A percentile compares a stretch with the other conserved stretches of the same genome.
Evolutionary conservation across 176 grass and related monocot species (phyloP).

Genomic region (Avena sativa): DNA sequence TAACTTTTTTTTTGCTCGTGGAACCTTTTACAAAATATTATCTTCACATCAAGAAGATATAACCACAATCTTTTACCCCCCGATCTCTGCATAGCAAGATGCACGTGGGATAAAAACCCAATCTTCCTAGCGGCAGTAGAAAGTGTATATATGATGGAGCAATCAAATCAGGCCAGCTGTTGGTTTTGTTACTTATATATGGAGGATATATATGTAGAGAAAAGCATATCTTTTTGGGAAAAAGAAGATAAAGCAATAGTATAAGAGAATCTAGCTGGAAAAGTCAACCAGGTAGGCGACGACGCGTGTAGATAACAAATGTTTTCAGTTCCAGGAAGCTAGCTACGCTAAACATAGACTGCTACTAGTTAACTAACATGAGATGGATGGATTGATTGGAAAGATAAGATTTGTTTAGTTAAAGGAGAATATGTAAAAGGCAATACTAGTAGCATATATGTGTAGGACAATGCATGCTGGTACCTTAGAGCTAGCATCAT

Average conservation of each 20-base stretch:
- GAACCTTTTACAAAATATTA: background rate
- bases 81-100: background rate
- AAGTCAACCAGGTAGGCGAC: background rate
- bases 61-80: background rate
- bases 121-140: background rate
- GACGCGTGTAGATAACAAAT: background rate
- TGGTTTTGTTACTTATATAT: background rate
- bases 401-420: background rate
- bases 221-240: background rate
- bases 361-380: background rate
- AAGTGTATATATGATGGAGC: background rate
- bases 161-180: background rate
- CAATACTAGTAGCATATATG: background rate
- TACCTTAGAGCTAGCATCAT: background rate
- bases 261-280: background rate
- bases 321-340: slow-evolving; percentile 5
- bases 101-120: background rate
- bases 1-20: too few species aligned
- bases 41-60: background rate
- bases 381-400: background rate
- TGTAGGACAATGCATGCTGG: background rate
- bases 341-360: background rate
- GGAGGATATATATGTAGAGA: background rate
- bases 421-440: background rate
- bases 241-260: background rate